Base-by-base conservation (phyloP, 495 filamentous ascomycete genomes). In the Xylaria scruposa region DNA sequence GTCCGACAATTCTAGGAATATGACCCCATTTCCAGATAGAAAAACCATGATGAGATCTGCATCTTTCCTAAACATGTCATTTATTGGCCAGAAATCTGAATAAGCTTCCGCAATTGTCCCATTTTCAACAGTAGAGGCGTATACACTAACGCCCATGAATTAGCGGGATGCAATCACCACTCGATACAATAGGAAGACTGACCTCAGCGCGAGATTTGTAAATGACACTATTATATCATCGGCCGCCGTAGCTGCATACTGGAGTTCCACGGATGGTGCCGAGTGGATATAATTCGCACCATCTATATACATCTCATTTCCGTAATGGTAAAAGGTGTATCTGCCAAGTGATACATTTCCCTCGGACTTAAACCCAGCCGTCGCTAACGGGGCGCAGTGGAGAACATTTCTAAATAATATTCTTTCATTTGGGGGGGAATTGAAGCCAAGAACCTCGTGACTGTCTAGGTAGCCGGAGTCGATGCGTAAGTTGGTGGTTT, bases 401-500 rank as follows among this genome's bases (percentile, higher is more conserved):
- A 60, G 38, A 17, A 69, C 56, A 1, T 60, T 49, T 33, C 67
- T 69, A 8, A 44, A 69, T 19, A 46, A 49, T 0, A 69, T 61
- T 60, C 67, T 46, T 29, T 69, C 13, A 54, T 31, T n/a, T 31
- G 38, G 38, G 15, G 67, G 67, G 9, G 67, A 31, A 69, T 69
- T 69, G 2, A 60, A 6, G 54, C 67, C 67, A 31, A 69, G 13
- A 21, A n/a, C 17, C 0, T 44, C 24, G 29, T 69, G 51, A 15
- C 51, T 69, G 24, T 61, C 40, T 10, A 69, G n/a, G 21, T 46
- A 61, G 21, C 67, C 67, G 2, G 36, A 46, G 24, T 69, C 67
- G 12, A 69, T 26, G 21, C 13, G 53, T 10, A 69, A 12, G 47
- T 69, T 69, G 1, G 51, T 47, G 13, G 47, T 33, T 2, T 47